Conservation (phyloP, 139 green algal genomes). For the Pleodorina starrii region DNA sequence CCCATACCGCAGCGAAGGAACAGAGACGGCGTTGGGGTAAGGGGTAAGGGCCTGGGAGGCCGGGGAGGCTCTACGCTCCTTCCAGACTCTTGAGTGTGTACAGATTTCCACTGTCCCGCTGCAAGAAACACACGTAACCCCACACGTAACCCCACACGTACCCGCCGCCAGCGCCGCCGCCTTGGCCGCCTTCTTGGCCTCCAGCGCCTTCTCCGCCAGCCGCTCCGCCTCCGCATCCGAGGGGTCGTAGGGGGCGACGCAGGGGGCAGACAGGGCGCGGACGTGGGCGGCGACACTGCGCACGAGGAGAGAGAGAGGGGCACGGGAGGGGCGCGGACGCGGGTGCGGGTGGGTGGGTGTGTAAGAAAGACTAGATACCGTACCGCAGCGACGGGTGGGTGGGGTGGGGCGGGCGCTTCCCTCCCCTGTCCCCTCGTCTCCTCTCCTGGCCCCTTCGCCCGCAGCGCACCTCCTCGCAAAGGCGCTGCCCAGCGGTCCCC, state of each 20-base stretch:
- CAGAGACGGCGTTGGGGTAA: neutral
- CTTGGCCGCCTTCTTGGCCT: neutral
- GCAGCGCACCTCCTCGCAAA: slow-evolving; percentile 79
- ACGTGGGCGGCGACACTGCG: slow-evolving; percentile 88
- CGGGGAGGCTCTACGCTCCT: neutral
- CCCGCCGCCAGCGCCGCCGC: slow-evolving; percentile 46
- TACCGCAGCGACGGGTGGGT: too few relatives aligned
- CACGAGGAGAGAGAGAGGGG: too few relatives aligned
- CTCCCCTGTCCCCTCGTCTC: neutral
- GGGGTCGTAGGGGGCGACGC: slow-evolving; percentile 63
- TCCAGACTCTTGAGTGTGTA: neutral
- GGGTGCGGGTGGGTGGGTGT: neutral
- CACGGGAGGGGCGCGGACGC: neutral
- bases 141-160: neutral
- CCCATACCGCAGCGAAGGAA: neutral
- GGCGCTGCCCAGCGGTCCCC: slow-evolving; percentile 78
- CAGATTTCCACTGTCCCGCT: neutral
- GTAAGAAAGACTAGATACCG: neutral
- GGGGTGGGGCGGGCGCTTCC: neutral
- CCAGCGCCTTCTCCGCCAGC: slow-evolving; percentile 40
- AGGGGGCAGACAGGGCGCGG: slow-evolving; percentile 72
- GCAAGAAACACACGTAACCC: neutral
- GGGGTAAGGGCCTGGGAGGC: neutral
- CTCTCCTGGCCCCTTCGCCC: neutral
- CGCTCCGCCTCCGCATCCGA: slow-evolving; percentile 54